phyloP scores from a whole-genome alignment of 192 early-diverging fungal genomes.

The Mortierella antarctica region DNA sequence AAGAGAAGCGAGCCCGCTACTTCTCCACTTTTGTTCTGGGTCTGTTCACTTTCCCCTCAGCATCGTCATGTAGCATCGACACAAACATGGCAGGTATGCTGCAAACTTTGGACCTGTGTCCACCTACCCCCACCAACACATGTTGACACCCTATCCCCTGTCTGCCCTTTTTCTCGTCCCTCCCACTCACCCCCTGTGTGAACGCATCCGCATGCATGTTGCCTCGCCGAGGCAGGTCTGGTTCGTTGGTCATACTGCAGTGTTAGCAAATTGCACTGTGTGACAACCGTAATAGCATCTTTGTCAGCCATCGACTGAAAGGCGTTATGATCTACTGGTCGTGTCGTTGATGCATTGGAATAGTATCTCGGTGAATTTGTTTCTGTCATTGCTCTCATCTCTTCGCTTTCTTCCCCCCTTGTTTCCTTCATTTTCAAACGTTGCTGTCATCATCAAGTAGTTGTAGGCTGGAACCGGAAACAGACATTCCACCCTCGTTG shows the following conservation, averaged over 20 bases:
- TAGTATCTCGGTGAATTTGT: neutral
- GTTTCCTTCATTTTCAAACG: neutral
- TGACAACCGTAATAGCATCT: neutral
- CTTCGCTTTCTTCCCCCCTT: neutral
- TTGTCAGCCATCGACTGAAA: conserved; percentile 12
- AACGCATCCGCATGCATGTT: too few species aligned
- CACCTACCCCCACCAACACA: too few species aligned
- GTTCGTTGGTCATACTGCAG: too few species aligned
- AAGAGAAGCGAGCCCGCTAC: neutral
- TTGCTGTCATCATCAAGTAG: conserved; percentile 5
- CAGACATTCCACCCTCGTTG: neutral
- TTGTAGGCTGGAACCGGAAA: neutral
- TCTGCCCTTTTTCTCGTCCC: neutral
- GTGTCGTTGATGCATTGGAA: neutral
- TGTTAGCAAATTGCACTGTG: too few species aligned
- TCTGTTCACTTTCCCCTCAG: too few species aligned
- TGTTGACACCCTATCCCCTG: too few species aligned
- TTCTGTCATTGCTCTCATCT: neutral
- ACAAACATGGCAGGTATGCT: too few species aligned
- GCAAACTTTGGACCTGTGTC: too few species aligned
- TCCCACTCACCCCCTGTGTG: neutral
- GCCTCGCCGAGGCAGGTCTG: too few species aligned
- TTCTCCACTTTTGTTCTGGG: neutral
- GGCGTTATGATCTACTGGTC: neutral
- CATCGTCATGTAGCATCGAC: too few species aligned